A percentile compares a stretch with the other conserved stretches of the same genome.
phyloP scores from a whole-genome alignment of 257 asterid species.

The Asclepias syriaca region DNA sequence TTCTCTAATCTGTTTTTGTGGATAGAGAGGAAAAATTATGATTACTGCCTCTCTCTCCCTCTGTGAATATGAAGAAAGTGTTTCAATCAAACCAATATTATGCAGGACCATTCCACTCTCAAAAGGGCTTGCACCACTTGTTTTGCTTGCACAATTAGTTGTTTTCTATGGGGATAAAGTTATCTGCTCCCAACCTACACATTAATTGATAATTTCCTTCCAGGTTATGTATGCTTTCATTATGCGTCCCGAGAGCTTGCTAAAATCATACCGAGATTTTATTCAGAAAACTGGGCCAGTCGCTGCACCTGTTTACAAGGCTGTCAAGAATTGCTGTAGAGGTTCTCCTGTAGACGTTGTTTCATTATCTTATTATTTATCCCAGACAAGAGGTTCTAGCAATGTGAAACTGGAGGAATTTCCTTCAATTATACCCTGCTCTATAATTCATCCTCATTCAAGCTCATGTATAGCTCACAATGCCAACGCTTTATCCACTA shows the following conservation, averaged over 20 bases:
- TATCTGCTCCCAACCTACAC: background rate
- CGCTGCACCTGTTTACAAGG: slow-evolving; percentile 88
- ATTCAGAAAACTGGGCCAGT: slow-evolving; percentile 99
- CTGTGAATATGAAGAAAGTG: background rate
- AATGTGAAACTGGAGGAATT: slow-evolving; percentile 58
- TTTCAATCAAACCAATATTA: slow-evolving; percentile 1
- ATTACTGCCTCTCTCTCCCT: background rate
- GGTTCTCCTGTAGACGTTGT: slow-evolving; percentile 77
- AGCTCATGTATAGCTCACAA: slow-evolving; percentile 81
- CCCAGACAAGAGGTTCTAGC: slow-evolving; percentile 41
- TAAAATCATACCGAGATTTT: slow-evolving; percentile 90
- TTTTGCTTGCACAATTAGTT: background rate
- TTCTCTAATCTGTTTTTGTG: background rate
- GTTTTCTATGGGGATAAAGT: background rate
- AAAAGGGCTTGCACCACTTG: slow-evolving; percentile 9
- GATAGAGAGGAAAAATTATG: background rate
- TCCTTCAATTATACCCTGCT: slow-evolving; percentile 82
- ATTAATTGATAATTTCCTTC: slow-evolving; percentile 5
- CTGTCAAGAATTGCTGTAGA: slow-evolving; percentile 96
- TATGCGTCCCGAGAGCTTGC: slow-evolving; percentile 99
- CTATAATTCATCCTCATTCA: slow-evolving; percentile 77
- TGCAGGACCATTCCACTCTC: background rate
- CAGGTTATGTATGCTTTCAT: slow-evolving; percentile 98
- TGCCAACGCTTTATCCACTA: slow-evolving; percentile 64
- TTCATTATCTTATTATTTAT: slow-evolving; percentile 59